Conservation (phyloP, 345 rosid genomes). For the Arabidopsis suecica region DNA sequence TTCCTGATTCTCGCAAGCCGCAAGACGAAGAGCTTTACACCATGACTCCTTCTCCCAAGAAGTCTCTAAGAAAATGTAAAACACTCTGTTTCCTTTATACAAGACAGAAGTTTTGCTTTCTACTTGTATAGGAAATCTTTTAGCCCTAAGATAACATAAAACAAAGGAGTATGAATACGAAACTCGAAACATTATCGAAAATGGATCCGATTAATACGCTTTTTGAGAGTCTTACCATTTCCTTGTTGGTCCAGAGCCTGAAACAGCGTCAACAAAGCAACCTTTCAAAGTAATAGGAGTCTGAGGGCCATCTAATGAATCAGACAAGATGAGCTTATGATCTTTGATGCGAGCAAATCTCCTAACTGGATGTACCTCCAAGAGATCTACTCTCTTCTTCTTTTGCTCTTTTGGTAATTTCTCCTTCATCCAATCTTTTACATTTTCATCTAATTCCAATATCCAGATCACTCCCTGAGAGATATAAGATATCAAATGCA, state of each 20-base stretch:
- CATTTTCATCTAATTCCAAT: constrained; percentile 65
- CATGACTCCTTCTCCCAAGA: constrained; percentile 99
- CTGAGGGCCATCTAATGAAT: constrained; percentile 53
- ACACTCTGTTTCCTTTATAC: constrained; percentile 63
- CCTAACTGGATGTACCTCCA: constrained; percentile 73
- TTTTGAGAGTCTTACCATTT: constrained; percentile 67
- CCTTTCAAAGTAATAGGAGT: constrained; percentile 55
- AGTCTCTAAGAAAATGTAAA: constrained; percentile 81
- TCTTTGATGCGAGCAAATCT: constrained; percentile 72
- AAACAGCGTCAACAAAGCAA: constrained; percentile 79
- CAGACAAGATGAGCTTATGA: constrained; percentile 55
- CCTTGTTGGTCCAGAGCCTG: constrained; percentile 70
- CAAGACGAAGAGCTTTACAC: constrained; percentile 96
- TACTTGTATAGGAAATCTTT: constrained; percentile 78
- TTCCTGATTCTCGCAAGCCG: constrained; percentile 66
- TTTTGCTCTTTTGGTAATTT: constrained; percentile 61
- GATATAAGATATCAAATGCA: constrained; percentile 12
- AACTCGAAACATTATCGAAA: not conserved
- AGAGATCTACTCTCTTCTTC: constrained; percentile 55
- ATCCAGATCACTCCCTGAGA: constrained; percentile 91
- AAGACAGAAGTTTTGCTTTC: constrained; percentile 70
- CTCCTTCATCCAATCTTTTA: constrained; percentile 51
- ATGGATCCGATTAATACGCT: too few relatives aligned
- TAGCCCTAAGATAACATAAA: constrained; percentile 64
- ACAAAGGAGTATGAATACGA: not conserved